A percentile compares a stretch with the other conserved stretches of the same genome.
These are phyloP conservation scores for Pseudopithomyces chartarum DNA, from an alignment of 2,329 filamentous ascomycete genomes.

Conservation along the genomic window DNA sequence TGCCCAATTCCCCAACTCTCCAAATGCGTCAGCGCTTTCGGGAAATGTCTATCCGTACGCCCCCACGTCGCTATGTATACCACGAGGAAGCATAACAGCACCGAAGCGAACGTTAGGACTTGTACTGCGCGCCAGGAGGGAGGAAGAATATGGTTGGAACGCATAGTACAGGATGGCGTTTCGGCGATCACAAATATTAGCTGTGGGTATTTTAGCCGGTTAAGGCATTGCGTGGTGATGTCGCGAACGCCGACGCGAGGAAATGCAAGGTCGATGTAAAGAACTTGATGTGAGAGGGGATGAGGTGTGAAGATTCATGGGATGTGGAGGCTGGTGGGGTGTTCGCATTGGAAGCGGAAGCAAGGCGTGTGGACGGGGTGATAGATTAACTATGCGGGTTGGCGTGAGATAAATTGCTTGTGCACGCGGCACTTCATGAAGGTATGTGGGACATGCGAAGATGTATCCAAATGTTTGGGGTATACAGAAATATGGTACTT, in stretches of 20 bases:
- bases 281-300: not conserved
- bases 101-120: slow-evolving; percentile 14
- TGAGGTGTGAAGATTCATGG: not conserved
- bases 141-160: not conserved
- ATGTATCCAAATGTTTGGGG: too few relatives aligned
- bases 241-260: slow-evolving; percentile 10
- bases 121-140: slow-evolving; percentile 22
- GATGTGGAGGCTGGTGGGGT: not conserved
- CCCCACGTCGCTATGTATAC: slow-evolving; percentile 16
- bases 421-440: too few relatives aligned
- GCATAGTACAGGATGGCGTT: slow-evolving; percentile 3
- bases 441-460: too few relatives aligned
- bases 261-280: not conserved
- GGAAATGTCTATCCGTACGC: not conserved
- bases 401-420: too few relatives aligned
- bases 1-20: not conserved
- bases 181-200: slow-evolving; percentile 8
- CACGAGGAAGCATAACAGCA: slow-evolving; percentile 13
- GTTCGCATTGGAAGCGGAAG: not conserved
- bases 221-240: slow-evolving; percentile 14
- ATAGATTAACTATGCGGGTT: too few relatives aligned
- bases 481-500: too few relatives aligned
- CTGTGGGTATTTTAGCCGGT: slow-evolving; percentile 8
- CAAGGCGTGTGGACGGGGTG: not conserved
- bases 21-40: not conserved